These are phyloP conservation scores for Oxyria digyna DNA, from an alignment of 148 eudicot species.

Conservation along the genomic window DNA sequence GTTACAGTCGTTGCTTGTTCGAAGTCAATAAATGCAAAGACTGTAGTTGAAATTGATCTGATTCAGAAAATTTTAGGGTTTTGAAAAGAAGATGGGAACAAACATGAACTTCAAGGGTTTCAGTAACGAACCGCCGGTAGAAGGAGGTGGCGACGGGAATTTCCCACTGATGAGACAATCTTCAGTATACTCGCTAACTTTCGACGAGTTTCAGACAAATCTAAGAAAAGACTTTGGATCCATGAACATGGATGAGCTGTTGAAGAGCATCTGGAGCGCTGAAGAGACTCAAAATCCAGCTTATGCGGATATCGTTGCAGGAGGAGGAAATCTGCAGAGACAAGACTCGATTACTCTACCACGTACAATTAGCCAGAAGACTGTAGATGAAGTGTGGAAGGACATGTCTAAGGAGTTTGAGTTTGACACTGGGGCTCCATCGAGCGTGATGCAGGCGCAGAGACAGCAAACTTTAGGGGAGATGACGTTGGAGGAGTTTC, in stretches of 20 bases:
- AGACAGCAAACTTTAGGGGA: slow-evolving; percentile 73
- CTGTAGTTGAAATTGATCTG: background rate
- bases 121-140: slow-evolving; percentile 33
- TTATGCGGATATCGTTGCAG: background rate
- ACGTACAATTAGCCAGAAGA: slow-evolving; percentile 65
- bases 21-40: too few species aligned
- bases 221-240: slow-evolving; percentile 85
- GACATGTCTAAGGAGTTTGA: slow-evolving; percentile 53
- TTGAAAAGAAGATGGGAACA: slow-evolving; percentile 20
- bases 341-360: slow-evolving; percentile 73
- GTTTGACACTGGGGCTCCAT: slow-evolving; percentile 22
- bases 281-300: slow-evolving; percentile 54
- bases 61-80: slow-evolving; percentile 1
- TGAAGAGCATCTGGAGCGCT: slow-evolving; percentile 83
- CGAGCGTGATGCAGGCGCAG: slow-evolving; percentile 30
- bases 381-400: slow-evolving; percentile 83
- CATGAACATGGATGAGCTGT: slow-evolving; percentile 93
- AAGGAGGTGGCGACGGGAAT: background rate
- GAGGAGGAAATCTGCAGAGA: slow-evolving; percentile 32
- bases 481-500: slow-evolving; percentile 82
- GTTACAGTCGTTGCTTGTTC: too few species aligned
- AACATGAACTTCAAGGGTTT: slow-evolving; percentile 53
- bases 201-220: slow-evolving; percentile 75
- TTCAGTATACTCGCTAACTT: slow-evolving; percentile 72
- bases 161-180: slow-evolving; percentile 46